A percentile compares a stretch with the other conserved stretches of the same genome.
Evolutionary conservation across 2,329 filamentous ascomycete genomes (phyloP).

Genomic region (Trichoderma sp.): DNA sequence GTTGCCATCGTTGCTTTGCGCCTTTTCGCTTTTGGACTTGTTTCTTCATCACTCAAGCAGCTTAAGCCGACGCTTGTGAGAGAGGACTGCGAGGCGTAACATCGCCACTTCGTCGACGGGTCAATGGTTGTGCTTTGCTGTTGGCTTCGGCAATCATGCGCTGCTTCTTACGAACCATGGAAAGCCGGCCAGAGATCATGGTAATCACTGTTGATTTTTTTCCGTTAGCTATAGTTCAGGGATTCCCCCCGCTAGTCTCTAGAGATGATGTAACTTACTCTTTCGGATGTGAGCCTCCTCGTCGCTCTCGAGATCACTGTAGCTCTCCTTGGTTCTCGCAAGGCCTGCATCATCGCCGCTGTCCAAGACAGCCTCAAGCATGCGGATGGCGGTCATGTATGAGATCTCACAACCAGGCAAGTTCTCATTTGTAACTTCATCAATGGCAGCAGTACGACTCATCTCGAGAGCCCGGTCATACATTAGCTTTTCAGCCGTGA

Average conservation of each 20-base stretch:
- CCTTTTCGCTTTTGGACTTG: not conserved
- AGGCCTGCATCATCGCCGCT: slow-evolving; percentile 60
- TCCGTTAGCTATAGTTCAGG: slow-evolving; percentile 4
- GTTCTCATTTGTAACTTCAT: slow-evolving; percentile 91
- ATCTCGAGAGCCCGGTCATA: slow-evolving; percentile 96
- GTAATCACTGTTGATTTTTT: slow-evolving; percentile 50
- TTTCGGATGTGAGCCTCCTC: slow-evolving; percentile 71
- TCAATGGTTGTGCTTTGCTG: slow-evolving; percentile 43
- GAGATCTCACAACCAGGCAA: slow-evolving; percentile 84
- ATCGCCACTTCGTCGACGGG: slow-evolving; percentile 53
- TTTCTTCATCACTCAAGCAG: not conserved
- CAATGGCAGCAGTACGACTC: slow-evolving; percentile 90
- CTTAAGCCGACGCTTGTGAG: slow-evolving; percentile 41
- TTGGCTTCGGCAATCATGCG: slow-evolving; percentile 58
- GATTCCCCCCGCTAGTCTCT: not conserved
- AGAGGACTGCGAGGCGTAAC: slow-evolving; percentile 54
- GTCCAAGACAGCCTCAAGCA: slow-evolving; percentile 93
- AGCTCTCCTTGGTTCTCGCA: slow-evolving; percentile 37
- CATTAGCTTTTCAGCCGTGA: slow-evolving; percentile 96
- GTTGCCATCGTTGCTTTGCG: not conserved
- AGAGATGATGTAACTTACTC: slow-evolving; percentile 48
- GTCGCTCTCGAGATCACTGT: slow-evolving; percentile 58
- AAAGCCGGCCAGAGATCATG: slow-evolving; percentile 58
- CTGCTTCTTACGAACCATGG: slow-evolving; percentile 57
- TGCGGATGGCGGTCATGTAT: slow-evolving; percentile 87